Base-by-base conservation (phyloP, 805 yeast species). In the Lachancea waltii region DNA sequence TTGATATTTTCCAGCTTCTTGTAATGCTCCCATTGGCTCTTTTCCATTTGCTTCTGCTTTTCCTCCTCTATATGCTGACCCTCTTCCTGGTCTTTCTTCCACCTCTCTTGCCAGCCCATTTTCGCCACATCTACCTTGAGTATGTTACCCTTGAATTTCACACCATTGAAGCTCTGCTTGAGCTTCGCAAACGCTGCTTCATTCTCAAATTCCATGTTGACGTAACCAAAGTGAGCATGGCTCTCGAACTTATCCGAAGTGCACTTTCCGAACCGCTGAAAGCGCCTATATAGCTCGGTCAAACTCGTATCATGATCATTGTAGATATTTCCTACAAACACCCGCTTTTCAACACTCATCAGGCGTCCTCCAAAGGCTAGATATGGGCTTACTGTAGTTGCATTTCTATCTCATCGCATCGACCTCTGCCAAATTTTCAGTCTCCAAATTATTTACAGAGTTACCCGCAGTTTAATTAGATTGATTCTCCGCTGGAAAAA, bases 141-240 rank as follows among this genome's bases (percentile, higher is more conserved):
- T 37, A 70, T 75, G 18, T 81, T 69, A 2, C 95, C 95, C 70
- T 83, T 85, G 61, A 71, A 90, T 18, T 72, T 73, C 1, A 81
- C 73, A 21, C 89, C 92, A 54, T 85, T 73, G 46, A 85, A 70
- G 0, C 82, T 65, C 5, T 63, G 56, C 41, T 71, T 70, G 36
- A 90, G 60, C 33, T 72, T 73, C 1, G 60, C 62, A 38, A 70
- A 75, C 7, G 35, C 14, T 24, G 69, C 65, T 15, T 62, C 59
- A 3, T 67, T 64, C 1, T 68, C 57, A 9, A 80, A 58, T n/a
- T 65, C 61, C 58, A 90, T 64, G 16, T 82, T 76, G 1, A 84
- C 56, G 46, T 71, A 86, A 1, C 80, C 96, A 64, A 77, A 92
- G 3, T 56, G 55, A 60, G 57, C 40, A 68, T 60, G 40, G 75